Evolutionary conservation across 1,139 yeast genomes (phyloP).

Genomic region (Yamadazyma pseudoaaseri): DNA sequence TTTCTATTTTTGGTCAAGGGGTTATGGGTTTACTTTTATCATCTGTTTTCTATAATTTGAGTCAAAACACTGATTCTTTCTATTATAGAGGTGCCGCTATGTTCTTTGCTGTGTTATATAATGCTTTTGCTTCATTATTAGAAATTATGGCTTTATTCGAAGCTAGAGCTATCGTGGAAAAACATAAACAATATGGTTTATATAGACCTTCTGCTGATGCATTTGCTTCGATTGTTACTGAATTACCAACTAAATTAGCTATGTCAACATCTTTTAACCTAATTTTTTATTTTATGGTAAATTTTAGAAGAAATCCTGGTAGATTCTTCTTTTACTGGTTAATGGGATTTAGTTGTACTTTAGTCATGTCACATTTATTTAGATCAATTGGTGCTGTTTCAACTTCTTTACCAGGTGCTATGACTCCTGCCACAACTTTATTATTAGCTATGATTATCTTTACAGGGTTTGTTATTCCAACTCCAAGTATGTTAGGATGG

Average conservation of each 20-base stretch:
- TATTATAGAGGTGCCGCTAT: conserved; percentile 68
- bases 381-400: conserved; percentile 59
- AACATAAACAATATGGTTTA: conserved; percentile 70
- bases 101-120: conserved; percentile 76
- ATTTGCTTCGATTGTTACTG: conserved; percentile 55
- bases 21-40: conserved; percentile 72
- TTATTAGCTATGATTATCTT: conserved; percentile 53
- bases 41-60: conserved; percentile 70
- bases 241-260: conserved; percentile 52
- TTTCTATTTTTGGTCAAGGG: conserved; percentile 62
- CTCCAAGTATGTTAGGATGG: conserved; percentile 62
- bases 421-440: conserved; percentile 59
- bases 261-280: conserved; percentile 46
- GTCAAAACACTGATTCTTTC: conserved; percentile 44
- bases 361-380: conserved; percentile 58
- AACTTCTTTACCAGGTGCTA: conserved; percentile 56
- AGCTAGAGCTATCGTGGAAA: conserved; percentile 78
- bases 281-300: conserved; percentile 56
- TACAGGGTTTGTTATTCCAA: conserved; percentile 60
- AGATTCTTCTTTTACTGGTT: conserved; percentile 56
- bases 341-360: conserved; percentile 39
- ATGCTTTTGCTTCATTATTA: conserved; percentile 71
- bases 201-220: conserved; percentile 72
- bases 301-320: conserved; percentile 58
- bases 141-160: conserved; percentile 70